Evolutionary conservation across 2,329 filamentous ascomycete genomes (phyloP).

Genomic region (Calonectria henricotiae): DNA sequence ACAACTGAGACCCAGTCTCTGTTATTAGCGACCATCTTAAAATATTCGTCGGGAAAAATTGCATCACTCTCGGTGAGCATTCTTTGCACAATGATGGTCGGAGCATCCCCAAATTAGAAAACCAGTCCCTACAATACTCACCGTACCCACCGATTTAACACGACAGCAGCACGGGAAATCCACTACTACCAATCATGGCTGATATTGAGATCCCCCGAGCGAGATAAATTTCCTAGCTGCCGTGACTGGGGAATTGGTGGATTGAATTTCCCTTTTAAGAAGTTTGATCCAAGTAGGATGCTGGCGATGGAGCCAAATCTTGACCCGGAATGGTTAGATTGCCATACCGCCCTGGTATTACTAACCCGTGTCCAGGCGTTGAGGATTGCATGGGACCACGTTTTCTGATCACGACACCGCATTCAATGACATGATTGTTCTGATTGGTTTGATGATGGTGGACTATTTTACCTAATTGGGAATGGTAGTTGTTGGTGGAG

Average conservation of each 20-base stretch:
- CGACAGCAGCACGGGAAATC: neutral
- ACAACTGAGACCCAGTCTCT: neutral
- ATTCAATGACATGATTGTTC: neutral
- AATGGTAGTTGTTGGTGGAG: constrained; percentile 8
- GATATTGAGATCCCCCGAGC: too few species aligned
- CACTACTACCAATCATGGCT: neutral
- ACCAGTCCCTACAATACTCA: neutral
- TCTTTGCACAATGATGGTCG: neutral
- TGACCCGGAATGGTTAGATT: neutral
- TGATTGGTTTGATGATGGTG: constrained; percentile 7
- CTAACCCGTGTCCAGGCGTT: neutral
- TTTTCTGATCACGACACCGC: neutral
- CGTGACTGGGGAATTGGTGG: neutral
- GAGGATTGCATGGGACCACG: neutral
- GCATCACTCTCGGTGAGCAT: neutral
- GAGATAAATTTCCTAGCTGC: neutral
- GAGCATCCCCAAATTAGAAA: neutral
- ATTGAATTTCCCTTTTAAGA: constrained; percentile 1
- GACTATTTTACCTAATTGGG: constrained; percentile 15
- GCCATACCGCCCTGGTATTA: neutral
- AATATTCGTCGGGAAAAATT: neutral
- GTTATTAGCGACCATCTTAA: neutral
- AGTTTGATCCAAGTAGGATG: neutral
- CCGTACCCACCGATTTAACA: neutral
- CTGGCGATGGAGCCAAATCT: neutral